Evolutionary conservation across 768 basidiomycete genomes (phyloP), one percentile per base, ranked within the genome.

Genomic region (Candolleomyces efflorescens): DNA sequence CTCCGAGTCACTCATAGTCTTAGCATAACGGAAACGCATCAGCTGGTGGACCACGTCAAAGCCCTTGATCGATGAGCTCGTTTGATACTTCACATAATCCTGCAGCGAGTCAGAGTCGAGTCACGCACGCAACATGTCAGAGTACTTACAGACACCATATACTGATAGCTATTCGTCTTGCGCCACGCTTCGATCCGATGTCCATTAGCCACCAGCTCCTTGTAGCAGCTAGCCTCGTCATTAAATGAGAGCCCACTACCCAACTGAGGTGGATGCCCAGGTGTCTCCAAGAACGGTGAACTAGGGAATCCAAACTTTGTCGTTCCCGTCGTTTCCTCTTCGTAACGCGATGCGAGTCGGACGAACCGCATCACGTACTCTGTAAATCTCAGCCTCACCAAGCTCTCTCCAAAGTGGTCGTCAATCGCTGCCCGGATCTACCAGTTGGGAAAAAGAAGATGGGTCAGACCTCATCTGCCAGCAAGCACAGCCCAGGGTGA

Each of bases 101-200:
- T 96, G 56, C 43, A 62, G 26, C 43, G 37, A 38, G 27, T 56
- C 53, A 69, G 9, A 59, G 63, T 20, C 45, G 18, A 44, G 44
- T 27, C 49, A 45, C 41, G 37, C 20, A 56, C 4, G 12, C 32
- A 45, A 52, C 47, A 46, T 22, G 15, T 38, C 20, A 22, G n/a
- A 22, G 3, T 26, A 49, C 55, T 27, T 62, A 95, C 95, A 71
- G 75, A 72, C 55, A 85, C 79, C 64, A 77, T 89, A 60, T 90
- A 82, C 55, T 82, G 79, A 70, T 98, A 97, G 54, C 83, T 86
- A 61, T 83, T 84, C 4, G 92, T 96, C 67, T 82, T 82, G 60
- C 90, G 77, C 96, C 96, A 99, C 7, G 89, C 95, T 66, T 98
- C 97, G 39, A 98, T 93, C 37, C 96, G 82, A 64, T 85, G 84